Conservation (phyloP, 164 flowering plant genomes). For the Piper betle region DNA sequence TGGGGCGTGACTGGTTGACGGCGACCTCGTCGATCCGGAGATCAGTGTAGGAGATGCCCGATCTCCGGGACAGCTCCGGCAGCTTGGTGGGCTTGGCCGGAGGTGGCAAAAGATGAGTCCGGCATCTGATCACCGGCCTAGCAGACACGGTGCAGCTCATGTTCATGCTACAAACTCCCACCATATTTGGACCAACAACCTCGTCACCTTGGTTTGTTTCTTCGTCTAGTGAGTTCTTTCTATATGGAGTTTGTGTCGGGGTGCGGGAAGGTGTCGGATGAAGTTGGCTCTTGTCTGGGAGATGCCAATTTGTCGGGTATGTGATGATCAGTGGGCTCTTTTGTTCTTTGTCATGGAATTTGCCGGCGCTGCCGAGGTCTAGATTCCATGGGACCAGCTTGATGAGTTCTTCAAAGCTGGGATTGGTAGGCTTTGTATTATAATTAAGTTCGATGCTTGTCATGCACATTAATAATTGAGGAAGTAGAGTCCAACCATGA, state of each 20-base stretch:
- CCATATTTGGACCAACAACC: not conserved
- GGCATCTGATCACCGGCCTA: conserved; percentile 1
- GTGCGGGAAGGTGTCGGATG: no score
- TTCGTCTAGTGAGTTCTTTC: no score
- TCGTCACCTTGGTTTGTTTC: conserved; percentile 1
- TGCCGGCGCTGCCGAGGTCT: no score
- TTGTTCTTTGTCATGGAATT: no score
- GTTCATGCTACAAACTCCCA: not conserved
- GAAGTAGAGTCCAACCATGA: no score
- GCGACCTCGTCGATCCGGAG: conserved; percentile 31
- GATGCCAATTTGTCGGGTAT: conserved; percentile 15
- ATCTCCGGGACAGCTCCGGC: conserved; percentile 16
- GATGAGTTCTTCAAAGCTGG: no score
- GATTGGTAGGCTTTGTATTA: no score
- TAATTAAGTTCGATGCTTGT: no score
- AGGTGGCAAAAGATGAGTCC: conserved; percentile 2
- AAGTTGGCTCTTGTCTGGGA: not conserved
- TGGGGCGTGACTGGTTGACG: conserved; percentile 28
- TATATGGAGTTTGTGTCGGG: not conserved
- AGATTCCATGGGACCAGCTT: no score
- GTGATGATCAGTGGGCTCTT: no score
- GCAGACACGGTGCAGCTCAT: not conserved
- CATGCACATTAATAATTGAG: no score
- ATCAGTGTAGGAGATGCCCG: conserved; percentile 27
- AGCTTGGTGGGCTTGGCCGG: not conserved